These are phyloP conservation scores for Panus rudis DNA, from an alignment of 768 basidiomycete genomes.

Conservation along the genomic window DNA sequence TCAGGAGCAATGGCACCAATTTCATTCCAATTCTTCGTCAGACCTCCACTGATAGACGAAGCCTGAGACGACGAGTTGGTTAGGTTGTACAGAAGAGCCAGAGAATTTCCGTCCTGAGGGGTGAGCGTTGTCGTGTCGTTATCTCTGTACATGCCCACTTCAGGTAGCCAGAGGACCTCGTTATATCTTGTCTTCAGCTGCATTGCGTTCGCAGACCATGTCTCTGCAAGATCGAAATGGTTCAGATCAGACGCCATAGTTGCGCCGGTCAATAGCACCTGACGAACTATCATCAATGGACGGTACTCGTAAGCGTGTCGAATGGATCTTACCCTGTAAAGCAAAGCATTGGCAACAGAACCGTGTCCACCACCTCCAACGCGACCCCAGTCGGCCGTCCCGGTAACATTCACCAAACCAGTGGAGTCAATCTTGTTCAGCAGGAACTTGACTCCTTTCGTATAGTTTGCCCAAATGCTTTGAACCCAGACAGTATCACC, in stretches of 20 bases:
- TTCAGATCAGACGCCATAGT: conserved; percentile 36
- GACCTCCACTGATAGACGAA: conserved; percentile 36
- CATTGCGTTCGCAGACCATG: conserved; percentile 40
- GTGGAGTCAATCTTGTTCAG: conserved; percentile 42
- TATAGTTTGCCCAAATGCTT: conserved; percentile 47
- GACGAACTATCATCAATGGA: not conserved
- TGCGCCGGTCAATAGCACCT: conserved; percentile 44
- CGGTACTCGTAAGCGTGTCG: not conserved
- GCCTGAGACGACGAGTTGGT: conserved; percentile 35
- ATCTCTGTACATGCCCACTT: conserved; percentile 45
- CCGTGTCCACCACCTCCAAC: conserved; percentile 50
- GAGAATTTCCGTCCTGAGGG: conserved; percentile 53
- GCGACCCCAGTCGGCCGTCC: conserved; percentile 51
- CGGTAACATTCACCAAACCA: conserved; percentile 50
- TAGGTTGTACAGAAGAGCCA: conserved; percentile 47
- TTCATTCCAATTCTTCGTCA: conserved; percentile 45
- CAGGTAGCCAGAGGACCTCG: conserved; percentile 43
- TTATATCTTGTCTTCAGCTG: conserved; percentile 44
- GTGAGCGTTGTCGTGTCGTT: conserved; percentile 44
- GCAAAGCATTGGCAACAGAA: conserved; percentile 47
- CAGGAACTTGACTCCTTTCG: conserved; percentile 47
- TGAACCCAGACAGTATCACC: conserved; percentile 46
- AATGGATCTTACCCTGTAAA: conserved; percentile 36
- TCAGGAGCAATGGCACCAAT: conserved; percentile 49
- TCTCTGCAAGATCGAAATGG: conserved; percentile 25